Evolutionary conservation across 257 asterid species (phyloP), one percentile per base, ranked within the genome.

Genomic region (Coffea eugenioides): DNA sequence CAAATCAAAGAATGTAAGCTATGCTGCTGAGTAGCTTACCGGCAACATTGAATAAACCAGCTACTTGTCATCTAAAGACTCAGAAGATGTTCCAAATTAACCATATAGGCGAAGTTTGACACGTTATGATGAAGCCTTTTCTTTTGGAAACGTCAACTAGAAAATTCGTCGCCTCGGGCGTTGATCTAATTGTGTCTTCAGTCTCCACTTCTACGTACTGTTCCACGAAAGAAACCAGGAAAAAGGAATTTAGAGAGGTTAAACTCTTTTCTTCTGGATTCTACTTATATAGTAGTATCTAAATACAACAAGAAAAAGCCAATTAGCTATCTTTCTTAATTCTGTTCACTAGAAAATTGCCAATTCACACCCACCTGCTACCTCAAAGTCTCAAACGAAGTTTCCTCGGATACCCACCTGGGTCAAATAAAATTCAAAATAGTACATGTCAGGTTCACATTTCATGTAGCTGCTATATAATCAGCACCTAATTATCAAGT

Each of bases 381-480:
- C 20, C 48, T 51, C 27, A n/a, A 20, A 54, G 20, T 57, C 34
- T 31, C 34, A 31, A 1, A 31, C 34, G 69, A 56, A 57, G 5
- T 36, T 74, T 39, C 23, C 11, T 9, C 39, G 36, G 6, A 54
- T 20, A 54, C 51, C 51, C 21, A 34, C 34, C 34, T 0, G 16
- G 34, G 67, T 52, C 77, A 27, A 14, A 6, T 34, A 15, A 73
- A 51, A 16, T 5, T 31, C 46, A 48, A 49, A 49, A 31, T 34
- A 18, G 4, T 23, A 34, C 43, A 16, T 13, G 23, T 27, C 45
- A 18, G 52, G 2, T 77, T 67, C 74, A 67, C 80, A 65, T 67
- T 46, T 39, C 43, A 15, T 62, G 36, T 77, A 9, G 49, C 39
- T 18, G 23, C 14, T 77, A 77, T 77, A 77, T 77, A 77, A 77